Evolutionary conservation across 345 rosid genomes (phyloP).

Genomic region (Microthlaspi erraticum): DNA sequence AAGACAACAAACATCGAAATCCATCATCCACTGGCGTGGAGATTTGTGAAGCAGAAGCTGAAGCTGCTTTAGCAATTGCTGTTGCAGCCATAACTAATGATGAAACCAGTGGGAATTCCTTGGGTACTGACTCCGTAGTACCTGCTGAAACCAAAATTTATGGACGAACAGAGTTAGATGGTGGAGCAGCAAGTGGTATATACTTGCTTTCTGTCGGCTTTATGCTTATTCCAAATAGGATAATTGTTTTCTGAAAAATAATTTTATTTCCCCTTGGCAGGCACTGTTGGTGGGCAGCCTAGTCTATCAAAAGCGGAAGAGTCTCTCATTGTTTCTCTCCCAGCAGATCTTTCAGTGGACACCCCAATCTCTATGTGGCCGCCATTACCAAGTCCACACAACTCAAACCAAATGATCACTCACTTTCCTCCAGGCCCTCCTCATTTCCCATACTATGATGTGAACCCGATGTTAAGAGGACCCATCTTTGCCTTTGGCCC

Average conservation of each 20-base stretch:
- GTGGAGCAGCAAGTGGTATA: conserved; percentile 50
- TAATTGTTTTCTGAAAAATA: conserved; percentile 15
- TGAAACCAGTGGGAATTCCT: conserved; percentile 63
- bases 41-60: conserved; percentile 85
- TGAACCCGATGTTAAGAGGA: conserved; percentile 88
- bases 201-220: conserved; percentile 7
- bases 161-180: conserved; percentile 56
- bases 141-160: conserved; percentile 65
- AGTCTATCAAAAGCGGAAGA: conserved; percentile 80
- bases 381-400: conserved; percentile 73
- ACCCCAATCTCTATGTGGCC: conserved; percentile 92
- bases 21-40: conserved; percentile 64
- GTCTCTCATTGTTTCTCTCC: conserved; percentile 84
- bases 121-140: conserved; percentile 53
- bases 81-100: conserved; percentile 93
- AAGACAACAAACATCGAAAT: conserved; percentile 54
- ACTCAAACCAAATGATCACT: conserved; percentile 75
- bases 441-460: conserved; percentile 90
- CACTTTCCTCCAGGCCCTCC: conserved; percentile 85
- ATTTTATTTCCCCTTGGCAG: conserved; percentile 49
- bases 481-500: conserved; percentile 94
- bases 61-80: conserved; percentile 91
- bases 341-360: conserved; percentile 96
- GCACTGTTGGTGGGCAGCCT: conserved; percentile 54
- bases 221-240: conserved; percentile 22